Evolutionary conservation across 495 filamentous ascomycete genomes (phyloP).

Genomic region (Glutinoglossum americanum): DNA sequence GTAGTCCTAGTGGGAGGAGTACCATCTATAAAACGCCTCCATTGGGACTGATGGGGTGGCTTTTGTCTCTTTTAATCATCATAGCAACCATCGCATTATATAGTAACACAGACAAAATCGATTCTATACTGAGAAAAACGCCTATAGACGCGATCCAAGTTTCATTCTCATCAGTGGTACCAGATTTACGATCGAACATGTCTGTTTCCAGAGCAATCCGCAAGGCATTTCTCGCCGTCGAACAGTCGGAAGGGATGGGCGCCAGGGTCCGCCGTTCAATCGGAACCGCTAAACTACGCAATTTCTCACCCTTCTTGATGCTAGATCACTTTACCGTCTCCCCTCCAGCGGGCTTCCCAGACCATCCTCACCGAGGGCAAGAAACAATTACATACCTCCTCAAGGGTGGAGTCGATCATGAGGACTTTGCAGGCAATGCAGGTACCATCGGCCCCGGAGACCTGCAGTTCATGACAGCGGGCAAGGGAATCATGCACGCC

Average conservation of each 20-base stretch:
- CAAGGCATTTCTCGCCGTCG: constrained; percentile 60
- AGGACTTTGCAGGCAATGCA: constrained; percentile 79
- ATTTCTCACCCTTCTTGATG: constrained; percentile 92
- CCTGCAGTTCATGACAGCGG: constrained; percentile 95
- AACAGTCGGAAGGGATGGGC: constrained; percentile 78
- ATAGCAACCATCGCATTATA: background rate
- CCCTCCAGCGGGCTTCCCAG: constrained; percentile 70
- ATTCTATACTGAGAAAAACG: background rate
- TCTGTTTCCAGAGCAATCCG: constrained; percentile 52
- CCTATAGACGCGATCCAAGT: background rate
- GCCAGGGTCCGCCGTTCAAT: constrained; percentile 76
- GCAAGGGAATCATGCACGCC: constrained; percentile 80
- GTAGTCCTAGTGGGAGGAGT: background rate
- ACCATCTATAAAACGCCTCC: background rate
- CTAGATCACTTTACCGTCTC: constrained; percentile 79
- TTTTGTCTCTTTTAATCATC: background rate
- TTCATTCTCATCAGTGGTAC: background rate
- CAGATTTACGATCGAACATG: constrained; percentile 25
- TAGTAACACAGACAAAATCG: background rate
- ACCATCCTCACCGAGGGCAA: constrained; percentile 58
- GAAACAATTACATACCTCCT: constrained; percentile 89
- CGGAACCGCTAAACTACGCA: constrained; percentile 60
- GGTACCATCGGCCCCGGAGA: constrained; percentile 74
- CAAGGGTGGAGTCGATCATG: constrained; percentile 69
- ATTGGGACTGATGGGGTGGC: background rate